A percentile compares a stretch with the other conserved stretches of the same genome.
Conservation (phyloP, 345 rosid genomes). For the Rhizophora apiculata region DNA sequence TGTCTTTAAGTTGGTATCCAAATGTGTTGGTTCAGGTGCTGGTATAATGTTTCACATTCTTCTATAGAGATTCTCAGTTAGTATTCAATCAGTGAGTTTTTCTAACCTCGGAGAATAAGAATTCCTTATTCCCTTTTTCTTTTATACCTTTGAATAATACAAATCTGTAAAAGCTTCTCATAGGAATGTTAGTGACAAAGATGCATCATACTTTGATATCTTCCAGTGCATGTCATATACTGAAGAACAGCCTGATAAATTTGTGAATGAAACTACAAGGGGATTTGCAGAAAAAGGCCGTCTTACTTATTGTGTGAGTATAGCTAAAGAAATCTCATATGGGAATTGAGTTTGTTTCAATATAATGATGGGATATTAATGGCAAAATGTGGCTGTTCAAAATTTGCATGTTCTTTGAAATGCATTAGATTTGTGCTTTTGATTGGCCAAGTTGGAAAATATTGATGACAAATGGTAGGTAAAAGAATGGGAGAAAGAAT, state of each 20-base stretch:
- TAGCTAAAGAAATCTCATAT: too few relatives aligned
- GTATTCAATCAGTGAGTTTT: constrained; percentile 53
- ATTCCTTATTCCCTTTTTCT: constrained; percentile 2
- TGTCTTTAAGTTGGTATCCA: constrained; percentile 39
- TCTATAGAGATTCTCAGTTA: constrained; percentile 48
- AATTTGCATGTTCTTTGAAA: background rate
- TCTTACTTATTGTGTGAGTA: too few relatives aligned
- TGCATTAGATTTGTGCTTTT: background rate
- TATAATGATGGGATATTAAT: background rate
- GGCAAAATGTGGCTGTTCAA: background rate
- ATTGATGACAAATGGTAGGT: background rate
- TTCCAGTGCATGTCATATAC: too few relatives aligned
- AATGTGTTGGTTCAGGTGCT: constrained; percentile 63
- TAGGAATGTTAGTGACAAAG: background rate
- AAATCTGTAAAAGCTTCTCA: background rate
- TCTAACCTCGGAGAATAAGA: constrained; percentile 38
- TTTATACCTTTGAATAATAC: constrained; percentile 1
- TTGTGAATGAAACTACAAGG: too few relatives aligned
- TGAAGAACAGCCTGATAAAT: too few relatives aligned
- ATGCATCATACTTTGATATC: too few relatives aligned
- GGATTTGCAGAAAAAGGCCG: too few relatives aligned
- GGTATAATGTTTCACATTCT: constrained; percentile 54
- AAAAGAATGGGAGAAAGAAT: too few relatives aligned
- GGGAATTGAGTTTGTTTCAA: too few relatives aligned
- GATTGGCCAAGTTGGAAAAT: background rate